Evolutionary conservation across 2,329 filamentous ascomycete species (phyloP).

Genomic region (Curvularia sp.): DNA sequence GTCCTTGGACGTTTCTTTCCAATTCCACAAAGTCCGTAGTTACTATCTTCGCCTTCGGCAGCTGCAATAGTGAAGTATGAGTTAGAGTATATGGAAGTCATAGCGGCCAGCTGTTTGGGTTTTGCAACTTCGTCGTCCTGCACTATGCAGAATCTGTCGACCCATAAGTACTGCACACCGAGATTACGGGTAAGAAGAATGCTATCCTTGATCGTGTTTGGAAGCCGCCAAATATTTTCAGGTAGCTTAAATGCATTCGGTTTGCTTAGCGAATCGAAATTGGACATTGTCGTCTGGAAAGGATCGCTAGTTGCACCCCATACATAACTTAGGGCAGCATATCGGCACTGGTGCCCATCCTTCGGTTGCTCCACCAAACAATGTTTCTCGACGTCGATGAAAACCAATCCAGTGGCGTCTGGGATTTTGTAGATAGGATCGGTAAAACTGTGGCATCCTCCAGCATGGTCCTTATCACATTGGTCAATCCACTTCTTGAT

Average conservation of each 20-base stretch:
- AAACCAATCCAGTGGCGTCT: neutral
- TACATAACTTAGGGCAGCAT: constrained; percentile 1
- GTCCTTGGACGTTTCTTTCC: neutral
- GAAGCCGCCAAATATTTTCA: neutral
- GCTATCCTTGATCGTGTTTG: constrained; percentile 1
- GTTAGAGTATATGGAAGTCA: neutral
- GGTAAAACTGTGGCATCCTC: neutral
- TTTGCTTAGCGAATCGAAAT: neutral
- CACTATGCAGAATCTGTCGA: constrained; percentile 1
- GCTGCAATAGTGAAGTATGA: neutral
- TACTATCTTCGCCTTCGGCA: neutral
- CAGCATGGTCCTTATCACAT: neutral
- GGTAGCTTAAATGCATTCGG: neutral
- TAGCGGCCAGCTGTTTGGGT: neutral
- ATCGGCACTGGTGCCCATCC: neutral
- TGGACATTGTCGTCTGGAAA: neutral
- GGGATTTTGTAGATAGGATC: neutral
- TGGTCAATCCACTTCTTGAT: neutral
- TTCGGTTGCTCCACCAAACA: neutral
- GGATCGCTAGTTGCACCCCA: neutral
- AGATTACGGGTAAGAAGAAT: neutral
- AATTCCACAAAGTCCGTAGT: neutral
- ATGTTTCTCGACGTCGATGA: neutral
- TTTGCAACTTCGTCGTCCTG: constrained; percentile 1
- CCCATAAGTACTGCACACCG: neutral